Evolutionary conservation across 73 alveolate genomes (phyloP).

Genomic region (Diophrys appendiculata): DNA sequence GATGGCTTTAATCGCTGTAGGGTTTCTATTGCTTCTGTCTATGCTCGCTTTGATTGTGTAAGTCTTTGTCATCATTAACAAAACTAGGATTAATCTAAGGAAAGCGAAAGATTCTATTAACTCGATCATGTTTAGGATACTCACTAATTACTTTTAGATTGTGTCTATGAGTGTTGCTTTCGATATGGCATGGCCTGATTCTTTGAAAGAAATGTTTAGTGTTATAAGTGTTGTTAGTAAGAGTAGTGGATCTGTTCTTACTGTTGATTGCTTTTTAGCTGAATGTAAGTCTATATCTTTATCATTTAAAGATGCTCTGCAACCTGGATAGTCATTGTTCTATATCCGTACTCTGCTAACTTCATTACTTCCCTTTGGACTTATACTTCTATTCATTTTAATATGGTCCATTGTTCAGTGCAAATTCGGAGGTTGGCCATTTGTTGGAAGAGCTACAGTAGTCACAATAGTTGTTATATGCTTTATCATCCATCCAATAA

Average conservation of each 20-base stretch:
- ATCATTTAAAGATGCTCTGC: neutral
- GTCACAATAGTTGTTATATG: constrained; percentile 30
- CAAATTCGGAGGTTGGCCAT: neutral
- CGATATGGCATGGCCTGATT: neutral
- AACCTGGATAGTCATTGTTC: neutral
- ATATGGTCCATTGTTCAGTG: neutral
- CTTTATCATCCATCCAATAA: constrained; percentile 41
- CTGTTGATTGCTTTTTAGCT: neutral
- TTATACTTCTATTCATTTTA: neutral
- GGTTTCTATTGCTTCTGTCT: no score
- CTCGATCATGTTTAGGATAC: constrained; percentile 1
- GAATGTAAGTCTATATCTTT: neutral
- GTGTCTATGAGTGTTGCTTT: neutral
- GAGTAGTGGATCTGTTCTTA: neutral
- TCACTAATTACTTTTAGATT: constrained; percentile 4
- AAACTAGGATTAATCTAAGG: neutral
- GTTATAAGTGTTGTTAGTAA: neutral
- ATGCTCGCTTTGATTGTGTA: neutral
- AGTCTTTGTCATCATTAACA: neutral
- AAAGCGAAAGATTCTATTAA: neutral
- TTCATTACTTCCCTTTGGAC: neutral
- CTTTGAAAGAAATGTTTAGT: neutral
- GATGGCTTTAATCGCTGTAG: constrained; percentile 5
- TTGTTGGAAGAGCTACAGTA: neutral
- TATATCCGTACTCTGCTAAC: neutral